Base-by-base conservation (phyloP, 495 filamentous ascomycete genomes). In the Penicillium bialowiezense region DNA sequence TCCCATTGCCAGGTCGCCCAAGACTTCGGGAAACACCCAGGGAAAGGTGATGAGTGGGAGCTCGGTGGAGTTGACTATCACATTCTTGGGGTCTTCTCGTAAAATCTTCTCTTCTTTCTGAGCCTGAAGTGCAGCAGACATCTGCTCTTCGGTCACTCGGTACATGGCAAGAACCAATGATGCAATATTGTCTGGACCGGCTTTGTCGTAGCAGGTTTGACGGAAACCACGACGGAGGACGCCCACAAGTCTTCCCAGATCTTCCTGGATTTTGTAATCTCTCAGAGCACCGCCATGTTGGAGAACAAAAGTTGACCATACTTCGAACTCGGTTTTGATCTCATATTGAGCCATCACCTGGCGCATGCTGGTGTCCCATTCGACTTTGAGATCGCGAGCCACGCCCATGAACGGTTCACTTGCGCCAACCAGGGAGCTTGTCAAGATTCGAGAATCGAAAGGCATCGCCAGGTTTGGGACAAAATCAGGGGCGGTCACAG, bases 21-120 rank as follows among this genome's bases (percentile, higher is more conserved):
- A 76, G 43, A 89, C 73, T 26, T 78, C 69, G 1, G 78, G 70
- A 44, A 97, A 95, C 7, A 97, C 62, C 95, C 93, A 99, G 0
- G 93, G 91, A 57, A 96, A 97, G 56, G 84, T 92, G 58, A 97
- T 93, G 18, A 97, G 65, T 0, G 95, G 93, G 73, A 90, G 81
- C 6, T 68, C 67, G 3, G 56, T 41, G 0, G 57, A 54, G 5
- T 72, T 71, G 0, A 69, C 59, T 1, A 51, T 67, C 0, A 49
- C 56, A 19, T 60, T 58, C 61, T 56, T 29, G 74, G 69, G 3
- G 40, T 43, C 5, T 32, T 52, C 8, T 53, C 54, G 42, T 41
- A 14, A 37, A 10, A 0, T 5, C 13, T 57, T 64, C 10, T 63
- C 47, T 5, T 59, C 45, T 7, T 46, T 47, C 18, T 58, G 53